phyloP scores from a whole-genome alignment of 495 filamentous ascomycete genomes.

The Hypoxylon fuscum region DNA sequence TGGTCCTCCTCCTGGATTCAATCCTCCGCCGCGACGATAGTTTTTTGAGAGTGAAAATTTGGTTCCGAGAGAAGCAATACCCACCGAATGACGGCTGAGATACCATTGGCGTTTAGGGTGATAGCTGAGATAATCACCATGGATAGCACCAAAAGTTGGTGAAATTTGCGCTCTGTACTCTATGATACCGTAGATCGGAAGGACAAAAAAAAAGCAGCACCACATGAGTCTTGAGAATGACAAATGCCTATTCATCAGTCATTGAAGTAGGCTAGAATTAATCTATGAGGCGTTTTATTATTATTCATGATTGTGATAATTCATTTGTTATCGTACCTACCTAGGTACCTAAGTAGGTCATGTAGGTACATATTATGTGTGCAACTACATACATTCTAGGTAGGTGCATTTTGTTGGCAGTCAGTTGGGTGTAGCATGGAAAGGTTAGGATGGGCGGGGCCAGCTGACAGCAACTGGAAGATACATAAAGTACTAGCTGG shows the following conservation, averaged over 20 bases:
- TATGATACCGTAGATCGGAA: conserved; percentile 28
- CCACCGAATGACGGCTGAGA: conserved; percentile 31
- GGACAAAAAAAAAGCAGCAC: conserved; percentile 25
- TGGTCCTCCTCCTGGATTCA: conserved; percentile 71
- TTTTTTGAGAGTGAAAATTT: conserved; percentile 28
- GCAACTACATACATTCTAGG: no score
- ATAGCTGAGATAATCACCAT: conserved; percentile 33
- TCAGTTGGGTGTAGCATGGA: no score
- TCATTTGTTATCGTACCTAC: background rate
- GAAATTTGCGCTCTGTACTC: conserved; percentile 32
- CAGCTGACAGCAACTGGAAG: background rate
- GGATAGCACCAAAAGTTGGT: conserved; percentile 30
- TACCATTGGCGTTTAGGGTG: conserved; percentile 49
- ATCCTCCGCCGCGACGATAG: conserved; percentile 71
- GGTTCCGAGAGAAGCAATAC: conserved; percentile 27
- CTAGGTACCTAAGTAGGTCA: no score
- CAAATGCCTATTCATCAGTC: background rate
- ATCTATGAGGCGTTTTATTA: background rate
- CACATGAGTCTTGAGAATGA: conserved; percentile 10
- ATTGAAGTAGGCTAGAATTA: background rate
- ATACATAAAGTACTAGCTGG: no score
- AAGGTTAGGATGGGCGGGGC: conserved; percentile 5
- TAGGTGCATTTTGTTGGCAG: no score
- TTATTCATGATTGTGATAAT: background rate
- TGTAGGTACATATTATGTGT: no score